Evolutionary conservation across 371 early-diverging fungal species (phyloP).

Genomic region (Gilbertella persicaria): DNA sequence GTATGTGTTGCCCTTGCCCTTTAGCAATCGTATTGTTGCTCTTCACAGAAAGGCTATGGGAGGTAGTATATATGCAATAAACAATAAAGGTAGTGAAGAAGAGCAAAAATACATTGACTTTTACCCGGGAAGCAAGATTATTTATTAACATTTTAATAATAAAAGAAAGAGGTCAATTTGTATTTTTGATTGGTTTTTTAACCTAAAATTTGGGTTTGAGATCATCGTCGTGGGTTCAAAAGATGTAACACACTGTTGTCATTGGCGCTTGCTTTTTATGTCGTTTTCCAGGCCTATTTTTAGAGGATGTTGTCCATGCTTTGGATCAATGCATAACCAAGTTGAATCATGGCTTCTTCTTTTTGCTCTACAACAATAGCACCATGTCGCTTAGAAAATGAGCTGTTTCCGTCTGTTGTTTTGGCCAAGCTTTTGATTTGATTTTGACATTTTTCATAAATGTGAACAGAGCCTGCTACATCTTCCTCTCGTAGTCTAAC

Average conservation of each 20-base stretch:
- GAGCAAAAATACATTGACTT: background rate
- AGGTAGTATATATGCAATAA: constrained; percentile 10
- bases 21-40: background rate
- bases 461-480: constrained; percentile 15
- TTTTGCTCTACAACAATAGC: constrained; percentile 17
- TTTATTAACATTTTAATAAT: background rate
- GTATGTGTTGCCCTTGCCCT: background rate
- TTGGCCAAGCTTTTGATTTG: constrained; percentile 29
- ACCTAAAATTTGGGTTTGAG: constrained; percentile 5
- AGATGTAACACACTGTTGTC: no score
- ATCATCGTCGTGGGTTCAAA: background rate
- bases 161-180: background rate
- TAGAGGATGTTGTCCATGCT: constrained; percentile 16
- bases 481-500: constrained; percentile 21
- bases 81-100: background rate
- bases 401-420: constrained; percentile 11
- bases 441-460: constrained; percentile 31
- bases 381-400: constrained; percentile 26
- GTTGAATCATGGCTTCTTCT: constrained; percentile 37
- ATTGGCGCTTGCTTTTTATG: no score
- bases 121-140: background rate
- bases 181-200: constrained; percentile 4
- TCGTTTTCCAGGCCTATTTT: background rate
- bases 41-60: background rate
- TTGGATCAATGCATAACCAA: constrained; percentile 27